A percentile compares a stretch with the other conserved stretches of the same genome.
phyloP scores from a whole-genome alignment of 805 yeast genomes.

The Kazachstania africana region DNA sequence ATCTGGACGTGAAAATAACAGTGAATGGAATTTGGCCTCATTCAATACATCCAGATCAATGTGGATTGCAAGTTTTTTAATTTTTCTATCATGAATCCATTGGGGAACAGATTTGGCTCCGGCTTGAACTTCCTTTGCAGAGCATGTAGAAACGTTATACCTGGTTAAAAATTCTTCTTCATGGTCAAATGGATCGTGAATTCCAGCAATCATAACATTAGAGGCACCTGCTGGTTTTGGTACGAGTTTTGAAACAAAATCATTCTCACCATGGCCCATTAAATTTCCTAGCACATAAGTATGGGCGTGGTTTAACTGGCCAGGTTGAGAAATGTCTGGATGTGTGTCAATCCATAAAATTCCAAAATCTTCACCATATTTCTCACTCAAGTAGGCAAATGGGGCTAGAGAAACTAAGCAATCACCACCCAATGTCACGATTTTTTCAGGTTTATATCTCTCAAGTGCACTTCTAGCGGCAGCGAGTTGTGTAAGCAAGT shows the following conservation, averaged over 20 bases:
- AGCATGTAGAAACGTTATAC: not conserved
- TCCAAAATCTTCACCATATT: not conserved
- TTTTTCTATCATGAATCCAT: too few relatives aligned
- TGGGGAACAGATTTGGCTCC: too few relatives aligned
- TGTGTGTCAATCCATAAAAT: constrained; percentile 2
- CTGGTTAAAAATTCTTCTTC: not conserved
- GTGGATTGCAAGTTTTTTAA: too few relatives aligned
- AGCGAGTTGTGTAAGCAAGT: not conserved
- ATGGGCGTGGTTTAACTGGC: constrained; percentile 1
- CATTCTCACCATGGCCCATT: not conserved
- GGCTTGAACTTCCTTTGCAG: too few relatives aligned
- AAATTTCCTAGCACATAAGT: not conserved
- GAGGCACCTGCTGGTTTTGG: not conserved
- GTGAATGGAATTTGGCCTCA: too few relatives aligned
- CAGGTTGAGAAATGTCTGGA: constrained; percentile 1
- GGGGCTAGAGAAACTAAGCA: not conserved
- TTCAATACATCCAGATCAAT: too few relatives aligned
- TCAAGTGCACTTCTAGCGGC: too few relatives aligned
- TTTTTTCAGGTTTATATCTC: not conserved
- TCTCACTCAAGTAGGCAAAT: not conserved
- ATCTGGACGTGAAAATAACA: too few relatives aligned
- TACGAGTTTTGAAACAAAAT: not conserved
- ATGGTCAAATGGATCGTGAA: not conserved
- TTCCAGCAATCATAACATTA: constrained; percentile 1
- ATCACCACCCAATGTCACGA: constrained; percentile 1